Evolutionary conservation across 1,284 basidiomycete species (phyloP).

Genomic region (Earliella scabrosa): DNA sequence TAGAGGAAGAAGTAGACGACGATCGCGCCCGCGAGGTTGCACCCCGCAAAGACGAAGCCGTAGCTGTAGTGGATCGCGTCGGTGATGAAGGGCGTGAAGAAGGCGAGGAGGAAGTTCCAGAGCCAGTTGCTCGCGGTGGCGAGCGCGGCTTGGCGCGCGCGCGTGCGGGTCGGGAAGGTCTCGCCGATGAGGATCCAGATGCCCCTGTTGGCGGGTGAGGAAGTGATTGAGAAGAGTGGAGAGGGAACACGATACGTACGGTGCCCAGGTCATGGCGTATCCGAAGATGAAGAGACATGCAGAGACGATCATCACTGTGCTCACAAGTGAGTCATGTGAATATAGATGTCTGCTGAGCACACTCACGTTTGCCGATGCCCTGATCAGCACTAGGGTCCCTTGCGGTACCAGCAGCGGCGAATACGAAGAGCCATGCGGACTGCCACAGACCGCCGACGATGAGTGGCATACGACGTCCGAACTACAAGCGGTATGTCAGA

Average conservation of each 20-base stretch:
- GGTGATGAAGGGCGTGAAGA: slow-evolving; percentile 76
- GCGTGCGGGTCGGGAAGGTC: slow-evolving; percentile 75
- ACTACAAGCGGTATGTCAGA: slow-evolving; percentile 44
- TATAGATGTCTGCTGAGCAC: too few relatives aligned
- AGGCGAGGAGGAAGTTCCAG: slow-evolving; percentile 78
- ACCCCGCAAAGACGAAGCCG: slow-evolving; percentile 61
- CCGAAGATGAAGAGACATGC: slow-evolving; percentile 82
- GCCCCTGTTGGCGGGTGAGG: slow-evolving; percentile 41
- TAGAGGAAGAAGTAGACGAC: slow-evolving; percentile 82
- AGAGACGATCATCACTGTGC: slow-evolving; percentile 73
- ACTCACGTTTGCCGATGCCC: slow-evolving; percentile 56
- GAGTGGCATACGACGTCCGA: slow-evolving; percentile 63
- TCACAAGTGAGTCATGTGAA: too few relatives aligned
- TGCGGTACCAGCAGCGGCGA: slow-evolving; percentile 75
- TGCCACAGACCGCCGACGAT: slow-evolving; percentile 79
- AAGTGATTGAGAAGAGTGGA: background rate
- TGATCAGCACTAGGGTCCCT: slow-evolving; percentile 54
- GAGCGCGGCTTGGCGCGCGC: slow-evolving; percentile 78
- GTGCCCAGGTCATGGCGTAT: slow-evolving; percentile 79
- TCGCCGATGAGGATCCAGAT: slow-evolving; percentile 81
- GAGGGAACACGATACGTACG: slow-evolving; percentile 41
- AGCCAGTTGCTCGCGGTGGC: slow-evolving; percentile 73
- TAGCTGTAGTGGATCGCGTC: slow-evolving; percentile 63
- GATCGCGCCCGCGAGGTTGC: slow-evolving; percentile 63
- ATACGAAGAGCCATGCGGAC: slow-evolving; percentile 76